Evolutionary conservation across 345 rosid species (phyloP).

Genomic region (Capsella bursapastoris): DNA sequence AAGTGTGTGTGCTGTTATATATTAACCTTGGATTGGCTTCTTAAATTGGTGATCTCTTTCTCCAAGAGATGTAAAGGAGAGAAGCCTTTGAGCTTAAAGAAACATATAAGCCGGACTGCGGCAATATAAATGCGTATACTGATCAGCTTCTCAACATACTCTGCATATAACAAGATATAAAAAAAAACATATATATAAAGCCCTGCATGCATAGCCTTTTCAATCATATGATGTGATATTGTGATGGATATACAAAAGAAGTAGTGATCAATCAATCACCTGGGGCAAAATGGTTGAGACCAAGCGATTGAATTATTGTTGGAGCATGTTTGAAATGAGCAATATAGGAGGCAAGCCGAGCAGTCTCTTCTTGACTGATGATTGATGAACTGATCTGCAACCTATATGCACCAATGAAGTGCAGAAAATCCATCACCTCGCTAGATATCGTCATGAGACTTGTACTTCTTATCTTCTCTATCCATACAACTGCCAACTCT

Average conservation of each 20-base stretch:
- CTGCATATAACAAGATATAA: neutral
- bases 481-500: neutral
- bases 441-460: neutral
- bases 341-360: neutral
- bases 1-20: neutral
- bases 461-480: neutral
- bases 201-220: too few relatives aligned
- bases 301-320: neutral
- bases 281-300: neutral
- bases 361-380: conserved; percentile 6
- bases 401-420: neutral
- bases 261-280: too few relatives aligned
- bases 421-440: neutral
- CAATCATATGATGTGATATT: neutral
- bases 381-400: neutral
- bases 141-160: neutral
- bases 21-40: neutral
- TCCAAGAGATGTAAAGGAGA: neutral
- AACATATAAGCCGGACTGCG: neutral
- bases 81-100: neutral
- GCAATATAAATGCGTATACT: neutral
- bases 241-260: too few relatives aligned
- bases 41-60: neutral
- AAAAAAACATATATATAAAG: neutral
- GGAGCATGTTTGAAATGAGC: neutral